phyloP scores from a whole-genome alignment of 371 early-diverging fungal species.

The Haplosporangium sp. region DNA sequence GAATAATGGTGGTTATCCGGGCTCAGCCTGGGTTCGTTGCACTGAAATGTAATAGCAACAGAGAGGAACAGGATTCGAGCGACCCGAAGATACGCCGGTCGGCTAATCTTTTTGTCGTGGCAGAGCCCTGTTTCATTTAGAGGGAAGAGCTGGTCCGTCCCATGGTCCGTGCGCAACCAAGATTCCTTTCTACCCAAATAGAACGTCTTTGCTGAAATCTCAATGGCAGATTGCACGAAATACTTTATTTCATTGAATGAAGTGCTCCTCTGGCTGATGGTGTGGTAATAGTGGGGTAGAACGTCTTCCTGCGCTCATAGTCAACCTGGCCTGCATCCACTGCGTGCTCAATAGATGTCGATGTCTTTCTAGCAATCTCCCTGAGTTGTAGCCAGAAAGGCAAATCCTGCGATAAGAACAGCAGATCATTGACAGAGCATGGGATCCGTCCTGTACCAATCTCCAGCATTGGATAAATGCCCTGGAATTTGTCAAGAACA shows the following conservation, averaged over 20 bases:
- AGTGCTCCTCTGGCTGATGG: slow-evolving; percentile 26
- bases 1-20: too few species aligned
- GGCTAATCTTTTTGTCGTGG: too few species aligned
- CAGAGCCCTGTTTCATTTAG: too few species aligned
- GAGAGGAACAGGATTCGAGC: too few species aligned
- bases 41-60: too few species aligned
- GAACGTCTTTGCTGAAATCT: too few species aligned
- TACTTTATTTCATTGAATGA: slow-evolving; percentile 28
- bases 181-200: too few species aligned
- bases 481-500: slow-evolving; percentile 27
- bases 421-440: slow-evolving; percentile 31
- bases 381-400: slow-evolving; percentile 38
- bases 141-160: too few species aligned
- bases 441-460: slow-evolving; percentile 33
- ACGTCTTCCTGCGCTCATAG: slow-evolving; percentile 18
- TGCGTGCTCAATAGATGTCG: slow-evolving; percentile 25
- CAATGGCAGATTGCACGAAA: too few species aligned
- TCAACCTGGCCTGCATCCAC: slow-evolving; percentile 29
- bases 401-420: slow-evolving; percentile 26
- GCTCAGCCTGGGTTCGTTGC: too few species aligned
- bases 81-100: too few species aligned
- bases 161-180: too few species aligned
- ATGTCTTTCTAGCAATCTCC: slow-evolving; percentile 29
- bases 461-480: slow-evolving; percentile 28
- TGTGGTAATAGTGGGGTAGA: slow-evolving; percentile 33